Conservation (phyloP, 371 early-diverging fungal species). For the Actinomortierella ambigua region DNA sequence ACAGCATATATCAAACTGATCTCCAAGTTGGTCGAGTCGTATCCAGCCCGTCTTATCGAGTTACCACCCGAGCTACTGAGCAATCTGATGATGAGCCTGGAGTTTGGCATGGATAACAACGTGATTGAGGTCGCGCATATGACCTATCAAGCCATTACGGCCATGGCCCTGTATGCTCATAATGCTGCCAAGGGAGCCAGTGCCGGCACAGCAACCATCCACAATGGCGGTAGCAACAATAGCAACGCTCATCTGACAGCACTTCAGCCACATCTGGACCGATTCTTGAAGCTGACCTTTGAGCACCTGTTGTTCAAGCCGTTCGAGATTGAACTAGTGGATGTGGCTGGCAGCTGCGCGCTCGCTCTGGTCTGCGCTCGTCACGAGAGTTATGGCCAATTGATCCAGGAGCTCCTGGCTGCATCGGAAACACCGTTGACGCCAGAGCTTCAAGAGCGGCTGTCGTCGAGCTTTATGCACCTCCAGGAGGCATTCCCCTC, state of each 20-base stretch:
- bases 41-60: slow-evolving; percentile 65
- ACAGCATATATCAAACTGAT: slow-evolving; percentile 72
- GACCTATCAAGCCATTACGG: slow-evolving; percentile 67
- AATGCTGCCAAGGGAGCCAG: slow-evolving; percentile 40
- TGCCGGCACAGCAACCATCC: too few relatives aligned
- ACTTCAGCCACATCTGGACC: slow-evolving; percentile 54
- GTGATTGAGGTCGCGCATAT: slow-evolving; percentile 65
- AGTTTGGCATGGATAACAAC: slow-evolving; percentile 68
- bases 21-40: slow-evolving; percentile 66
- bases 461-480: slow-evolving; percentile 38
- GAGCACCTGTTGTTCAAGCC: slow-evolving; percentile 63
- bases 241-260: not conserved
- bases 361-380: slow-evolving; percentile 60
- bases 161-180: slow-evolving; percentile 59
- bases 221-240: slow-evolving; percentile 6
- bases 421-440: slow-evolving; percentile 55
- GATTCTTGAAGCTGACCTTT: slow-evolving; percentile 57
- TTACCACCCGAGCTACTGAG: slow-evolving; percentile 61
- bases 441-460: slow-evolving; percentile 53
- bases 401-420: slow-evolving; percentile 57
- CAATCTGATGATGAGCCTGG: slow-evolving; percentile 67
- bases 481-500: slow-evolving; percentile 33
- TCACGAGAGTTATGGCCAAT: slow-evolving; percentile 54
- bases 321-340: slow-evolving; percentile 62
- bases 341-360: slow-evolving; percentile 65